These are phyloP conservation scores for Saturnispora quitensis DNA, from an alignment of 805 yeast species.

Conservation along the genomic window DNA sequence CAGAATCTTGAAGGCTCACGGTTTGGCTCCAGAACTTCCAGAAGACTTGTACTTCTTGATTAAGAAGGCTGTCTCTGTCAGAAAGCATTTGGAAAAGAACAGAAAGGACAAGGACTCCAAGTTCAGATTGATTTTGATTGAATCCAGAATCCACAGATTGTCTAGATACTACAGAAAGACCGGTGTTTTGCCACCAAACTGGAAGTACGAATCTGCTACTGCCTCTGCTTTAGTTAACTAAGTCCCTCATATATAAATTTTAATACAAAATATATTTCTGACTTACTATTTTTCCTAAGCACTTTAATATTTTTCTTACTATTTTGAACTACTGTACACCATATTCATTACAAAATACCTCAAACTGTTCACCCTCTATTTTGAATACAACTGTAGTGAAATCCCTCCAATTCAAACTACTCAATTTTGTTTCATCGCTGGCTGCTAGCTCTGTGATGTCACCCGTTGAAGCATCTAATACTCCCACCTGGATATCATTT, in stretches of 20 bases:
- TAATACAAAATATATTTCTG: neutral
- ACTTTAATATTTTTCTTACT: neutral
- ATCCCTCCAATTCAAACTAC: conserved; percentile 30
- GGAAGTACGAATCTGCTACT: conserved; percentile 99
- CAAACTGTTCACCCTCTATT: conserved; percentile 30
- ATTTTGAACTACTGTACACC: neutral
- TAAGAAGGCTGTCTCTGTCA: conserved; percentile 99
- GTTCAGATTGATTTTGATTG: conserved; percentile 99
- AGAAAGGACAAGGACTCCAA: conserved; percentile 99
- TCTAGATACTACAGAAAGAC: conserved; percentile 99
- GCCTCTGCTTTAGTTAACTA: conserved; percentile 99
- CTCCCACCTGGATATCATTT: conserved; percentile 30
- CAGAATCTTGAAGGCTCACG: conserved; percentile 98
- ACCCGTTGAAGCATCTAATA: conserved; percentile 30
- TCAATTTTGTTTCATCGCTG: conserved; percentile 24
- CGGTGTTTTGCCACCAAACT: conserved; percentile 98
- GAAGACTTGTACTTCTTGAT: conserved; percentile 98
- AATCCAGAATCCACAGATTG: conserved; percentile 99
- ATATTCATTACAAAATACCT: conserved; percentile 10
- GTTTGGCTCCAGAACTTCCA: conserved; percentile 99
- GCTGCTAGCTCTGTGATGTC: conserved; percentile 16
- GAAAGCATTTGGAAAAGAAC: conserved; percentile 99
- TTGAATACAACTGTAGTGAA: conserved; percentile 36
- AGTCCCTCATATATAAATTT: conserved; percentile 20
- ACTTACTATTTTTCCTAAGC: neutral